Evolutionary conservation across 1,284 basidiomycete genomes (phyloP).

Genomic region (Ceratobasidium sp.): DNA sequence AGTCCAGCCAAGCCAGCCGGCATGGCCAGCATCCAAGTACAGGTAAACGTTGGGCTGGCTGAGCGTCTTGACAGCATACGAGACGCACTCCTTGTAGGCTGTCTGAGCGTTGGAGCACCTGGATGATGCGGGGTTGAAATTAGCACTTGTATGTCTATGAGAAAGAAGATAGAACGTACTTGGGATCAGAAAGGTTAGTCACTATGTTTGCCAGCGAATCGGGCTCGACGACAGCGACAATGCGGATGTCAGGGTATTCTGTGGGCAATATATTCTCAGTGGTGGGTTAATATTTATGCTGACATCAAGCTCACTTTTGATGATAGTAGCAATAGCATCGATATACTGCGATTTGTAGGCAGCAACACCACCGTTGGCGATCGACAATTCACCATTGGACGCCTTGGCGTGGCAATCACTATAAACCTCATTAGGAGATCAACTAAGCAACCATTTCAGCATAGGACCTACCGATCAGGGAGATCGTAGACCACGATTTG

Average conservation of each 20-base stretch:
- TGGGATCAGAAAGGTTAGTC: slow-evolving; percentile 65
- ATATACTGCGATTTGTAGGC: slow-evolving; percentile 68
- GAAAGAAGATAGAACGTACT: slow-evolving; percentile 48
- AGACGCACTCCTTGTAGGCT: slow-evolving; percentile 62
- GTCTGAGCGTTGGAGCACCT: slow-evolving; percentile 57
- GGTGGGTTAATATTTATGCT: not conserved
- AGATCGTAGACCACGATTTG: slow-evolving; percentile 69
- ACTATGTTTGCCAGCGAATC: slow-evolving; percentile 68
- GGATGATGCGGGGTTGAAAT: not conserved
- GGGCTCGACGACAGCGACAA: slow-evolving; percentile 69
- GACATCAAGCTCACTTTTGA: slow-evolving; percentile 55
- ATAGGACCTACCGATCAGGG: slow-evolving; percentile 56
- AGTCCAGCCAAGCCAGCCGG: slow-evolving; percentile 72
- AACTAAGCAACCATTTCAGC: not conserved
- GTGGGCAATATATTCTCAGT: not conserved
- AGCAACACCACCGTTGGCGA: slow-evolving; percentile 35
- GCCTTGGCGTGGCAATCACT: slow-evolving; percentile 35
- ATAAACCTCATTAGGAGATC: not conserved
- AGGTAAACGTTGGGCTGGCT: slow-evolving; percentile 53
- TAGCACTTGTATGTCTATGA: not conserved
- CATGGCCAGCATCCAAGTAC: slow-evolving; percentile 61
- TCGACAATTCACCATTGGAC: slow-evolving; percentile 29
- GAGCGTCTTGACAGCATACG: slow-evolving; percentile 65
- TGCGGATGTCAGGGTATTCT: slow-evolving; percentile 66
- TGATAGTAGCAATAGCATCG: slow-evolving; percentile 64